Evolutionary conservation across 306 rosid genomes (phyloP).

Genomic region (Vigna hirtella): DNA sequence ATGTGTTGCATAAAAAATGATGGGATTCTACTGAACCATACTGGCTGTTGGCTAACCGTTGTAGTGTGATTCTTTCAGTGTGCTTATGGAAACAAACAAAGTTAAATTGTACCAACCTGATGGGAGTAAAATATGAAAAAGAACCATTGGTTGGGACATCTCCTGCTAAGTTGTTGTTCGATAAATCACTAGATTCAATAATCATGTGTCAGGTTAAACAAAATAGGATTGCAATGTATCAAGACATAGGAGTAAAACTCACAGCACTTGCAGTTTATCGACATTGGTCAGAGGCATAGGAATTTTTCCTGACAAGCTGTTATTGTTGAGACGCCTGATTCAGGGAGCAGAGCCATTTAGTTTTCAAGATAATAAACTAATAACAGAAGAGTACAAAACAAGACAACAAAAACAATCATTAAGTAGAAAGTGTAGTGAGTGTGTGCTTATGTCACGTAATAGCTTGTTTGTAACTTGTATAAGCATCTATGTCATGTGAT

Average conservation of each 20-base stretch:
- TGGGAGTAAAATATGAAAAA: constrained; percentile 80
- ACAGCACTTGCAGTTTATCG: constrained; percentile 82
- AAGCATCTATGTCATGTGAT: constrained; percentile 16
- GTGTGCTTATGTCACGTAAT: not conserved
- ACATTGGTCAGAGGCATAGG: constrained; percentile 62
- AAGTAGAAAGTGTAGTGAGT: not conserved
- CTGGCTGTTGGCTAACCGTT: not conserved
- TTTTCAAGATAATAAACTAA: constrained; percentile 17
- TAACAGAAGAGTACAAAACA: constrained; percentile 15
- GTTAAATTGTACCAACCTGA: constrained; percentile 64
- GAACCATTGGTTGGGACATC: constrained; percentile 76
- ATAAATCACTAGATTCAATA: constrained; percentile 80
- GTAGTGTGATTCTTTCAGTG: not conserved
- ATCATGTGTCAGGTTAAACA: constrained; percentile 42
- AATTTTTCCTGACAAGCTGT: constrained; percentile 75
- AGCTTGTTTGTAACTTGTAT: not conserved
- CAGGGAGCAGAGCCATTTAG: constrained; percentile 47
- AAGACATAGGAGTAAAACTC: constrained; percentile 52
- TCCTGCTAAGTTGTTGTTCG: constrained; percentile 70
- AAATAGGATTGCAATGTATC: constrained; percentile 30
- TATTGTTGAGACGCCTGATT: constrained; percentile 95
- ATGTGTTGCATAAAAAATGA: not conserved
- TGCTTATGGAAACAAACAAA: constrained; percentile 7
- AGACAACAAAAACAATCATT: constrained; percentile 22
- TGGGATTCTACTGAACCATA: not conserved